Evolutionary conservation across 345 rosid genomes (phyloP).

Genomic region (Rhizophora mangle): DNA sequence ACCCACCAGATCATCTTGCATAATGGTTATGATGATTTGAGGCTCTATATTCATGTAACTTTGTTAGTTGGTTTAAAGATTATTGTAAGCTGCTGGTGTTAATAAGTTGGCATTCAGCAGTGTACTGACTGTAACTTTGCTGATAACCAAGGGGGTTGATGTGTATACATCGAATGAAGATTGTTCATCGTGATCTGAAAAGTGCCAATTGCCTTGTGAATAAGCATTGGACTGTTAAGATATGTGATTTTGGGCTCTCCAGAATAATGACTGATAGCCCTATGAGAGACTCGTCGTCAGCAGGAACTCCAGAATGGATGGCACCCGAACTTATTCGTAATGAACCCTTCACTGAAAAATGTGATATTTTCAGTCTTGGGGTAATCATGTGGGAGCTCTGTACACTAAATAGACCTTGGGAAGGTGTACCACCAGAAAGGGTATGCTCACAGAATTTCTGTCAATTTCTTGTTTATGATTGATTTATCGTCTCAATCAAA

Average conservation of each 20-base stretch:
- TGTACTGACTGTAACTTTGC: constrained; percentile 11
- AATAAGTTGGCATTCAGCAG: constrained; percentile 1
- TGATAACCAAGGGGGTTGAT: constrained; percentile 74
- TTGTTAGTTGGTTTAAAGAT: no score
- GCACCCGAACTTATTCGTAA: constrained; percentile 97
- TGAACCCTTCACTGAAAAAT: constrained; percentile 89
- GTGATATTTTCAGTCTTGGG: constrained; percentile 97
- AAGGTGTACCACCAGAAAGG: constrained; percentile 89
- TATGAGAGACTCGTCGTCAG: constrained; percentile 75
- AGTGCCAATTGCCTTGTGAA: constrained; percentile 89
- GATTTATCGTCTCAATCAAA: not conserved
- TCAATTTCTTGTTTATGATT: not conserved
- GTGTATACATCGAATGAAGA: constrained; percentile 97
- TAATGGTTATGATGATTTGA: no score
- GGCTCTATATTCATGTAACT: no score
- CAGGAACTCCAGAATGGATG: constrained; percentile 99
- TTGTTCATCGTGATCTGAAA: constrained; percentile 86
- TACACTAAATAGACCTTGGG: constrained; percentile 92
- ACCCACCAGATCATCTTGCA: no score
- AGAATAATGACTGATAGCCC: constrained; percentile 68
- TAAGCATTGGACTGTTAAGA: constrained; percentile 86
- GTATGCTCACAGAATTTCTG: constrained; percentile 28
- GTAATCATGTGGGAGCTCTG: constrained; percentile 99
- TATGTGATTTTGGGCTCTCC: constrained; percentile 97
- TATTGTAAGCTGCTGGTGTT: no score